These are phyloP conservation scores for Phytophthora boehmeriae DNA, from an alignment of 352 stramenopile species.

Conservation along the genomic window DNA sequence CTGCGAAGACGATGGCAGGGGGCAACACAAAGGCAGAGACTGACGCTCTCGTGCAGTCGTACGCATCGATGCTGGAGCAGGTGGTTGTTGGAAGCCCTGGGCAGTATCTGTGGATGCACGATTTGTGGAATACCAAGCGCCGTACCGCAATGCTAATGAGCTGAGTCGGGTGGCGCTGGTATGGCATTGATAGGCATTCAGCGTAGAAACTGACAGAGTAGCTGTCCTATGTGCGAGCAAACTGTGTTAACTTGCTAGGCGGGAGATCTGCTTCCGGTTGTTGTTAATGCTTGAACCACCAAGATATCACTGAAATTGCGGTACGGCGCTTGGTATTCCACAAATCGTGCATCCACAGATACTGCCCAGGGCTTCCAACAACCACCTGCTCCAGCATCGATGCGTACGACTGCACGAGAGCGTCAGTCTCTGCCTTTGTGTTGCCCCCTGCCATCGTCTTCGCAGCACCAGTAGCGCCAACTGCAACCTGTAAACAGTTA, in stretches of 20 bases:
- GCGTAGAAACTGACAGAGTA: too few species aligned
- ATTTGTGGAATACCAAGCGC: conserved; percentile 44
- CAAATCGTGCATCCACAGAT: conserved; percentile 65
- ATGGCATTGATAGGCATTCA: too few species aligned
- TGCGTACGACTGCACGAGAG: conserved; percentile 49
- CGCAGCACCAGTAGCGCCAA: neutral
- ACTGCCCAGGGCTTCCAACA: conserved; percentile 40
- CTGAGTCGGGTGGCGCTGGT: conserved; percentile 1
- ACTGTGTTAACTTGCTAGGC: too few species aligned
- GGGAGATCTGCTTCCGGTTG: too few species aligned
- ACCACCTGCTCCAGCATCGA: conserved; percentile 41
- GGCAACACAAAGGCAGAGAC: conserved; percentile 8
- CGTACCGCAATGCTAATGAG: neutral
- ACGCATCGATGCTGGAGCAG: conserved; percentile 42
- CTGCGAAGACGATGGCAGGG: neutral
- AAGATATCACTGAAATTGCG: neutral
- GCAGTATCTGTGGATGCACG: conserved; percentile 68
- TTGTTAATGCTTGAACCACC: too few species aligned
- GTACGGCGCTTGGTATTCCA: conserved; percentile 31
- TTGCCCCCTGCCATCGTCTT: neutral
- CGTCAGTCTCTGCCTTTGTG: conserved; percentile 6
- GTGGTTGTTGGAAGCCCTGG: conserved; percentile 33
- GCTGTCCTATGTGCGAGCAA: too few species aligned
- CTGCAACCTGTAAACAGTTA: conserved; percentile 8
- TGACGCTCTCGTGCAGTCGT: conserved; percentile 40